Evolutionary conservation across 257 asterid genomes (phyloP), one percentile per base, ranked within the genome.

Genomic region (Rehmannia glutinosa): DNA sequence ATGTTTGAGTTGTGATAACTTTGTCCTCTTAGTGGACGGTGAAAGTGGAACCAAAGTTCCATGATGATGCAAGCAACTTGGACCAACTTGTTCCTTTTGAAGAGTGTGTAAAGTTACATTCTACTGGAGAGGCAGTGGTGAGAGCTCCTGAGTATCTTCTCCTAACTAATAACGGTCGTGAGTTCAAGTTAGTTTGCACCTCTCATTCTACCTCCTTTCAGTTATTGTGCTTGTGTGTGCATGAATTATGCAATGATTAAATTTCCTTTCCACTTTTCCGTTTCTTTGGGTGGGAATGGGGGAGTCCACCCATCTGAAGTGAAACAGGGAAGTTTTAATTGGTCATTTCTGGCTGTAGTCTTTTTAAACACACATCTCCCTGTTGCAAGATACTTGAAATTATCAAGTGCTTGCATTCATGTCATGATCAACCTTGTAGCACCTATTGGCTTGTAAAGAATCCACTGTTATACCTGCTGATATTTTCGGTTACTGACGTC

Each of bases 71-170:
- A 58, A 80, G 95, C 88, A 90, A 93, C 84, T 81, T 93, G 68
- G 89, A 88, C 13, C 95, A 90, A 80, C 81, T 93, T 77, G 96
- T 88, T 77, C 96, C 97, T 73, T 93, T 90, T 75, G 99, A 93
- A 74, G 97, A 88, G 74, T 80, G 85, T 69, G 78, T 93, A 70
- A 81, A 86, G 82, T 80, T 93, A 61, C 83, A 66, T 70, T 88
- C 96, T 69, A 86, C 96, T 39, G 86, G 78, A 68, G 91, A 71
- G 68, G 57, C 75, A 36, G 95, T 88, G 70, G 95, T 88, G 72
- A 88, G 77, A 84, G 92, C 95, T 77, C 99, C 99, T 27, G 97
- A 85, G 81, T 93, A 72, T 77, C 91, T 93, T 70, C 99, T 90
- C 72, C 82, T 93, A 78, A 90, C 96, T 68, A 84, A 91, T 64